Conservation (phyloP, 176 grass and related monocot genomes). For the bread wheat (Triticum aestivum) region IWGSC_CS_RefSeq_v2.1 NC_057804.1:393348571-393349070, state of each 20-base stretch:
- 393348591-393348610: too few species aligned
- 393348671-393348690: not conserved
- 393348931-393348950: not conserved
- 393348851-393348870: not conserved
- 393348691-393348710: too few species aligned
- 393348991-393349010: not conserved
- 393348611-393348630: too few species aligned
- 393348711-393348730: too few species aligned
- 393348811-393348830: not conserved
- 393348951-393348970: not conserved
- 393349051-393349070: not conserved
- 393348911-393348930: not conserved
- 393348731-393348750: too few species aligned
- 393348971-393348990: not conserved
- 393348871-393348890: not conserved
- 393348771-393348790: not conserved
- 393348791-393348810: not conserved
- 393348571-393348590: too few species aligned
- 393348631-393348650: accelerated
- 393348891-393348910: accelerated
- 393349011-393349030: not conserved
- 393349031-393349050: not conserved
- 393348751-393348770: too few species aligned
- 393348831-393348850: not conserved
- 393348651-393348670: not conserved